Base-by-base conservation (phyloP, 1,284 basidiomycete genomes). In the Cryptococcus jaspeensis region DNA sequence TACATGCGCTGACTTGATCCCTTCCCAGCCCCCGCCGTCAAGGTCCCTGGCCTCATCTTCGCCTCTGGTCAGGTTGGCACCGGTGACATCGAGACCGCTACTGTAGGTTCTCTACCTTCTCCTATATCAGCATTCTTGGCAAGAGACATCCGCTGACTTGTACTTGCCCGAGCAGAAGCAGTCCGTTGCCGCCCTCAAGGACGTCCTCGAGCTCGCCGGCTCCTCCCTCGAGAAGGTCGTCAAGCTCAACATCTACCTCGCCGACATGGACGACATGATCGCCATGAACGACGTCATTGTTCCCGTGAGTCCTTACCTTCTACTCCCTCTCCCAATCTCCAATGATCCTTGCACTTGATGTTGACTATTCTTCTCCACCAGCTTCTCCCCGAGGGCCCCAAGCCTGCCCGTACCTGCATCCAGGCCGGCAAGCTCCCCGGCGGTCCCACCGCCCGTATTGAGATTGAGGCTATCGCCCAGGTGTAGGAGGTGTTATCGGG, bases 181-280 rank as follows among this genome's bases (percentile, higher is more conserved):
- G 28, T 46, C 52, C 45, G 52, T 69, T 9, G 52, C 58, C 36
- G 65, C 65, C 53, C 54, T 70, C 23, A 62, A 62, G 28, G 61
- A 65, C 36, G 66, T 70, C 23, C 65, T 70, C 20, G 65, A 70
- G 55, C 63, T 69, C 32, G 42, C 65, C n/a, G 68, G 68, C 5
- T 63, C 63, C 3, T 66, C 90, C 58, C 90, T 92, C 81, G 85
- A 91, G 80, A 90, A 92, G 81, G 88, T 89, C 62, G 70, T 90
- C 81, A 92, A 92, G 81, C 87, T 87, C 66, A 85, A 85, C 75
- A 58, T 70, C 43, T 67, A 58, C 54, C 61, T 70, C 20, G 52
- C 51, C 23, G 63, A 70, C 53, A 69, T 69, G 69, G 49, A 62
- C 7, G 65, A 70, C 50, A 65, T 69, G 52, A 52, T 53, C 18